Evolutionary conservation across 306 rosid genomes (phyloP).

Genomic region (Rosa multiflora): DNA sequence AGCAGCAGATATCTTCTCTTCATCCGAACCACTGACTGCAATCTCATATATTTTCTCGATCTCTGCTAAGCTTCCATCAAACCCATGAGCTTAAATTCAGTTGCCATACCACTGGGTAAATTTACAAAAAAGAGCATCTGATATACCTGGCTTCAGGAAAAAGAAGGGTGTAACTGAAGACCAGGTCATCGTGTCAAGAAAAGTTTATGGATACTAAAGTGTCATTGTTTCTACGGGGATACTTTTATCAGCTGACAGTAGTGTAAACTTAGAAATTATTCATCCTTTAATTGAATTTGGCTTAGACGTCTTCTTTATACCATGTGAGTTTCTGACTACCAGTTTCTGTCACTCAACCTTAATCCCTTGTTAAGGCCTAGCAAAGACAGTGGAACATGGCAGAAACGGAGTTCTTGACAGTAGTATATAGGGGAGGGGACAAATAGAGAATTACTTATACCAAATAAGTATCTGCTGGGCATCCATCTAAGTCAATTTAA

Average conservation of each 20-base stretch:
- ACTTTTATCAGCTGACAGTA: neutral
- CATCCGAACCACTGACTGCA: conserved; percentile 78
- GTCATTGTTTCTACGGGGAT: conserved; percentile 6
- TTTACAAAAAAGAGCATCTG: conserved; percentile 43
- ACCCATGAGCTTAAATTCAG: conserved; percentile 71
- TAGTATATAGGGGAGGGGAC: neutral
- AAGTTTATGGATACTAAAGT: conserved; percentile 22
- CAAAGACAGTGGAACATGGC: neutral
- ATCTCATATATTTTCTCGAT: conserved; percentile 81
- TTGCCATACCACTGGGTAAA: conserved; percentile 40
- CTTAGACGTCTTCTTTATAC: neutral
- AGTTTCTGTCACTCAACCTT: neutral
- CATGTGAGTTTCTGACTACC: neutral
- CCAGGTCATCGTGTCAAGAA: conserved; percentile 26
- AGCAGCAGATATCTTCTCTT: conserved; percentile 87
- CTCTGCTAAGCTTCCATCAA: conserved; percentile 98
- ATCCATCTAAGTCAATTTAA: conserved; percentile 6
- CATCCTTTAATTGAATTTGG: conserved; percentile 7
- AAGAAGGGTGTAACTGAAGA: conserved; percentile 45
- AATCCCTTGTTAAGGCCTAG: neutral
- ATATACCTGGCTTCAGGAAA: conserved; percentile 49
- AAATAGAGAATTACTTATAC: neutral
- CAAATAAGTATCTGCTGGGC: neutral
- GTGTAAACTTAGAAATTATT: conserved; percentile 15
- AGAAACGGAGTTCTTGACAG: neutral